Conservation (phyloP, 208 protist species). For the Leishmania tropica region DNA sequence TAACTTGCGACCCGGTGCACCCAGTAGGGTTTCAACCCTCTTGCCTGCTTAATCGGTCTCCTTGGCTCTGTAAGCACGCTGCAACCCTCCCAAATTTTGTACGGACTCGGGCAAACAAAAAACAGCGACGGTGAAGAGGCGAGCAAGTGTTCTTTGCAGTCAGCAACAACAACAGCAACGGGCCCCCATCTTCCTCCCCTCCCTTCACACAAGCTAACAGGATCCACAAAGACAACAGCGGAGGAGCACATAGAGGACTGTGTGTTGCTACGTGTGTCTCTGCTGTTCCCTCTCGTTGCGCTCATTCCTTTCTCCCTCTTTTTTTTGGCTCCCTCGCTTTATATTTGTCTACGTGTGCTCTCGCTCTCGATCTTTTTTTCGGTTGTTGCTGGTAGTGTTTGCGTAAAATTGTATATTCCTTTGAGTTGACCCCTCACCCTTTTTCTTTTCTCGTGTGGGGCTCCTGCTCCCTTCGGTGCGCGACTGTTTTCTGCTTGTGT, state of each 20-base stretch:
- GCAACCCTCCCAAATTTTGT: neutral
- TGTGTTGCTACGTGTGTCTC: neutral
- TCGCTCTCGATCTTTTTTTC: conserved; percentile 6
- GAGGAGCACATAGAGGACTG: neutral
- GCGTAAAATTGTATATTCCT: neutral
- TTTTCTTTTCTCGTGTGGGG: neutral
- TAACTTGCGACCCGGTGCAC: no score
- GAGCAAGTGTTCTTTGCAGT: neutral
- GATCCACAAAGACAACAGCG: neutral
- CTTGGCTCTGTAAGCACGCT: neutral
- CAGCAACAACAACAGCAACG: neutral
- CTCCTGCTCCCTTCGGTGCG: neutral
- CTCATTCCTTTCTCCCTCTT: neutral
- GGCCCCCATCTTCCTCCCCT: neutral
- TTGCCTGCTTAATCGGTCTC: neutral
- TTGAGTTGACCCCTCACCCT: neutral
- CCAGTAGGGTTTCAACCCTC: neutral
- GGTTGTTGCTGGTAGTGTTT: conserved; percentile 7
- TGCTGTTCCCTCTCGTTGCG: neutral
- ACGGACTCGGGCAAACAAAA: neutral
- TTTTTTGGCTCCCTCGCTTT: neutral
- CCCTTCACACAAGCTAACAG: neutral
- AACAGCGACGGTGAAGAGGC: neutral
- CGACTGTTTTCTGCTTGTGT: neutral
- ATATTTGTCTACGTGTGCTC: neutral